phyloP scores from a whole-genome alignment of 129 eudicot species.

The Artemisia tridentata region DNA sequence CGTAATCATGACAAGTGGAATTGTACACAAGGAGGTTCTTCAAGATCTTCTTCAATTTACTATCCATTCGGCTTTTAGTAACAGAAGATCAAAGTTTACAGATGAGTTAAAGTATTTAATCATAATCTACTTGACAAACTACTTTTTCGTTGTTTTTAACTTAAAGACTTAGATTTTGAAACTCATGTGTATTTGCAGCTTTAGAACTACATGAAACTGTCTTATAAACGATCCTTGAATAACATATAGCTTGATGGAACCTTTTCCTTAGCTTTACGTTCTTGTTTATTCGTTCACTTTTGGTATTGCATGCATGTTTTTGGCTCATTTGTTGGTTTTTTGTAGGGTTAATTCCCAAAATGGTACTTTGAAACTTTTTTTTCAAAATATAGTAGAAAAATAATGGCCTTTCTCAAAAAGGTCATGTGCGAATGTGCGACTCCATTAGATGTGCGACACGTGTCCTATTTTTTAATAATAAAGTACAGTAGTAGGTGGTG shows the following conservation, averaged over 20 bases:
- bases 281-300: neutral
- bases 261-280: neutral
- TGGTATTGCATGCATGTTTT: neutral
- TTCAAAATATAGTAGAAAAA: too few relatives aligned
- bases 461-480: too few relatives aligned
- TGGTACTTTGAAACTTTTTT: too few relatives aligned
- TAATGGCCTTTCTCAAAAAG: too few relatives aligned
- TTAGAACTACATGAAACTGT: conserved; percentile 12
- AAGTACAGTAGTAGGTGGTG: too few relatives aligned
- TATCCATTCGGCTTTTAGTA: neutral
- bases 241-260: neutral
- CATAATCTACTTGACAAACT: neutral
- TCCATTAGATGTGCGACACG: too few relatives aligned
- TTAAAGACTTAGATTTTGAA: conserved; percentile 5
- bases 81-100: neutral
- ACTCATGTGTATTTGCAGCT: conserved; percentile 3
- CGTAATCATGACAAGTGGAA: neutral
- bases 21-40: neutral
- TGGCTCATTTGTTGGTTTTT: neutral
- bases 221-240: conserved; percentile 5
- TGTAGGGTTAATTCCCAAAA: too few relatives aligned
- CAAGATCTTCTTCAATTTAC: conserved; percentile 4
- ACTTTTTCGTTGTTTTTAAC: conserved; percentile 1
- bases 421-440: too few relatives aligned
- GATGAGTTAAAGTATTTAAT: neutral